Evolutionary conservation across 2,329 filamentous ascomycete species (phyloP).

Genomic region (Coniosporium tulheliwenetii): DNA sequence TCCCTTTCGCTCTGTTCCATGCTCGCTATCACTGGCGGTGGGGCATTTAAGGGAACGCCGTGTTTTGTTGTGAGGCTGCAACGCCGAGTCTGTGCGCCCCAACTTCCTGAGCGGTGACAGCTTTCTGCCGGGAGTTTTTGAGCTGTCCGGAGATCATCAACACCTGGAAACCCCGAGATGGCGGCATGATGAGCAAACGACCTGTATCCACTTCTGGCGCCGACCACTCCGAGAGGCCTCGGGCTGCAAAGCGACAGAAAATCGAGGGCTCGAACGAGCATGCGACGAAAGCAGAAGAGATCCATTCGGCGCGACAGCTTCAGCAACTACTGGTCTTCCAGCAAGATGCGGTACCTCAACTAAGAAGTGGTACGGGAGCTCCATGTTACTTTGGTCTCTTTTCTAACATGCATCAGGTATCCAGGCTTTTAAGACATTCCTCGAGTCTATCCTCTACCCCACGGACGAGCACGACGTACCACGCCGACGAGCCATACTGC

Average conservation of each 20-base stretch:
- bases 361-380: conserved; percentile 43
- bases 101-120: too few relatives aligned
- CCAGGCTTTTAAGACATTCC: conserved; percentile 53
- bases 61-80: too few relatives aligned
- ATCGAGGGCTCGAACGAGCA: conserved; percentile 8
- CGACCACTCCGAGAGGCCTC: conserved; percentile 8
- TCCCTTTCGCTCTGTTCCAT: too few relatives aligned
- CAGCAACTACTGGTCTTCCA: conserved; percentile 53
- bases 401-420: conserved; percentile 32
- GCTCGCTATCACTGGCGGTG: too few relatives aligned
- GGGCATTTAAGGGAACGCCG: too few relatives aligned
- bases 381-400: conserved; percentile 1
- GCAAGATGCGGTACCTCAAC: conserved; percentile 46
- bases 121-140: too few relatives aligned
- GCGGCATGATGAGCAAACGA: conserved; percentile 12
- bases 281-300: conserved; percentile 42
- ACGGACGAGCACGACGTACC: conserved; percentile 31
- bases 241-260: conserved; percentile 11
- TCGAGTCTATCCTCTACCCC: conserved; percentile 46
- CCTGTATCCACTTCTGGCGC: conserved; percentile 7
- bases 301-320: conserved; percentile 50
- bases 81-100: too few relatives aligned
- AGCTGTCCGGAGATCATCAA: too few relatives aligned
- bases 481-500: conserved; percentile 42
- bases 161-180: too few relatives aligned